A percentile compares a stretch with the other conserved stretches of the same genome.
Conservation (phyloP, 1,139 yeast genomes). For the Blastobotrys illinoisensis region DNA sequence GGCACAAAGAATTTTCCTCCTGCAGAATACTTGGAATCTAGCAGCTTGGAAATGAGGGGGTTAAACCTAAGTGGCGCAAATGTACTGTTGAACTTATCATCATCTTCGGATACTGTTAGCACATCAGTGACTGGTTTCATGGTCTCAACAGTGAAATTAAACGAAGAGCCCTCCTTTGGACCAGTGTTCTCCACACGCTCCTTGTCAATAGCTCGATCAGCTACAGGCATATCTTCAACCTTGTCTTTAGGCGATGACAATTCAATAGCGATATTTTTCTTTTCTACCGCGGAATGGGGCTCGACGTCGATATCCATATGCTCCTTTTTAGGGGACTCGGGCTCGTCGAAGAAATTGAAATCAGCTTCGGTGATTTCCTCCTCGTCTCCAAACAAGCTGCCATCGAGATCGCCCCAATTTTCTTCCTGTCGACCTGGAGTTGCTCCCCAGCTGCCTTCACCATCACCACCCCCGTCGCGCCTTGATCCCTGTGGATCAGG, state of each 20-base stretch:
- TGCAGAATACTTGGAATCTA: slow-evolving; percentile 75
- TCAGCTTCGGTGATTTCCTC: slow-evolving; percentile 39
- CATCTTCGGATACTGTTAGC: not conserved
- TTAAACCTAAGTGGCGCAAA: slow-evolving; percentile 79
- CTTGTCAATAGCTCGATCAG: not conserved
- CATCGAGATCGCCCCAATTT: slow-evolving; percentile 38
- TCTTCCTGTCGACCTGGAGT: slow-evolving; percentile 19
- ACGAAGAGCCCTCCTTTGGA: slow-evolving; percentile 4
- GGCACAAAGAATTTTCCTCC: slow-evolving; percentile 79
- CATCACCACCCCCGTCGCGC: slow-evolving; percentile 15
- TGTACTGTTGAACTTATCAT: slow-evolving; percentile 41
- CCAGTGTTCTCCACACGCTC: not conserved
- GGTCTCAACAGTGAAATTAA: slow-evolving; percentile 9
- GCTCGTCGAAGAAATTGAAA: slow-evolving; percentile 40
- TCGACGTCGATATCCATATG: slow-evolving; percentile 1
- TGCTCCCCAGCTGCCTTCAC: slow-evolving; percentile 11
- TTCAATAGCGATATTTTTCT: not conserved
- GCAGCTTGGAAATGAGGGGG: slow-evolving; percentile 66
- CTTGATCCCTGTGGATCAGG: slow-evolving; percentile 31
- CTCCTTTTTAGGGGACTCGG: slow-evolving; percentile 15
- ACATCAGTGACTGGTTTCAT: slow-evolving; percentile 7
- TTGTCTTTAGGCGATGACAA: not conserved
- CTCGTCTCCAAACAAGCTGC: slow-evolving; percentile 40
- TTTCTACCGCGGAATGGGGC: not conserved
- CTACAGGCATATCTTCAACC: not conserved